phyloP scores from a whole-genome alignment of 805 yeast genomes.

The Candida endomychidarum region DNA sequence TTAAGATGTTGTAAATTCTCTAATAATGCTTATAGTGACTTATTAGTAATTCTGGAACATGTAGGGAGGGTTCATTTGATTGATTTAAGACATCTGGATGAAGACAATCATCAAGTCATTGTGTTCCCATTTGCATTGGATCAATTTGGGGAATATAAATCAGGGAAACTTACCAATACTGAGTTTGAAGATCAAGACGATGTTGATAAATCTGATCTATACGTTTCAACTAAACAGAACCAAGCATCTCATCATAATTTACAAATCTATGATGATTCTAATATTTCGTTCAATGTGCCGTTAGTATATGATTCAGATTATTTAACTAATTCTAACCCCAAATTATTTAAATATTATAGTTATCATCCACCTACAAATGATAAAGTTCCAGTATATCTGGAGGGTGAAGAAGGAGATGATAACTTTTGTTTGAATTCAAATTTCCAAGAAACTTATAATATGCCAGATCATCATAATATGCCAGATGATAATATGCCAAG shows the following conservation, averaged over 20 bases:
- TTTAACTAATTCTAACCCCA: slow-evolving; percentile 35
- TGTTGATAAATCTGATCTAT: background rate
- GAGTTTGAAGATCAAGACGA: slow-evolving; percentile 9
- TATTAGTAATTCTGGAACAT: slow-evolving; percentile 78
- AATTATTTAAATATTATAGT: slow-evolving; percentile 34
- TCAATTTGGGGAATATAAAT: slow-evolving; percentile 33
- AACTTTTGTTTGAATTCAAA: slow-evolving; percentile 2
- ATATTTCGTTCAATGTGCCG: slow-evolving; percentile 28
- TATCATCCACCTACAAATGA: slow-evolving; percentile 25
- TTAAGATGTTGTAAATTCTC: slow-evolving; percentile 58
- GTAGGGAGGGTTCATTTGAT: slow-evolving; percentile 83
- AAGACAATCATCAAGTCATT: slow-evolving; percentile 68
- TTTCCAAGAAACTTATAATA: slow-evolving; percentile 9
- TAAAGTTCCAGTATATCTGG: slow-evolving; percentile 11
- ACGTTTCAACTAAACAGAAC: background rate
- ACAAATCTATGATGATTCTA: slow-evolving; percentile 13
- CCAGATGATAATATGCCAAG: too few species aligned
- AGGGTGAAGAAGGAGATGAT: background rate
- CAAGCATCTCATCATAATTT: slow-evolving; percentile 9
- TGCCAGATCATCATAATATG: slow-evolving; percentile 5
- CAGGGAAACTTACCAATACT: slow-evolving; percentile 1
- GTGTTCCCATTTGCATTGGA: slow-evolving; percentile 56
- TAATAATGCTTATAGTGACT: slow-evolving; percentile 64
- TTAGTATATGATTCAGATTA: slow-evolving; percentile 45
- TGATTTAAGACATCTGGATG: slow-evolving; percentile 65